Percentiles rank a stretch among this genome's conserved stretches.
Conservation (phyloP, 169 alveolate species). For the Plasmodium gonderi region DNA sequence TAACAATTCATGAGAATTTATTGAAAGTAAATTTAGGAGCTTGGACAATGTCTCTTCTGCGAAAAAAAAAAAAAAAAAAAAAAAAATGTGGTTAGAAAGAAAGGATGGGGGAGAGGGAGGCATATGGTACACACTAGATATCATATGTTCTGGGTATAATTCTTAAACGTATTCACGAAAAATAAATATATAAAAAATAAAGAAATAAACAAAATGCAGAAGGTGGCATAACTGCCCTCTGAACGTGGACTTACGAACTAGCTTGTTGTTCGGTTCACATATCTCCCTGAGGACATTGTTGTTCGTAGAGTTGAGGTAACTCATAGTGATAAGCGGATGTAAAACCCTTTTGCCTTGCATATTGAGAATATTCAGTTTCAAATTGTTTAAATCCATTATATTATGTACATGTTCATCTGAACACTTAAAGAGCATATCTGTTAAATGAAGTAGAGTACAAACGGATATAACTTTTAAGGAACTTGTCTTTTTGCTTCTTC, state of each 20-base stretch:
- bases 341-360: constrained; percentile 38
- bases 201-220: neutral
- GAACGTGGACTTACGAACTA: constrained; percentile 11
- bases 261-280: constrained; percentile 12
- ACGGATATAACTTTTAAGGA: constrained; percentile 20
- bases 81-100: neutral
- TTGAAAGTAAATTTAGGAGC: constrained; percentile 12
- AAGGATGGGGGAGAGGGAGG: neutral
- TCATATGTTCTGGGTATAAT: no score
- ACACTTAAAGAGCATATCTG: constrained; percentile 24
- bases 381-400: neutral
- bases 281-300: constrained; percentile 14
- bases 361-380: constrained; percentile 34
- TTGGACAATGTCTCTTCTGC: constrained; percentile 43
- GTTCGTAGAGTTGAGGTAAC: neutral
- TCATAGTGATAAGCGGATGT: neutral
- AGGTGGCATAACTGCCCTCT: neutral
- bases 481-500: constrained; percentile 19
- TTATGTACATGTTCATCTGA: constrained; percentile 4
- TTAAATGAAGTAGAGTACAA: constrained; percentile 60
- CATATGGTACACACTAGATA: neutral
- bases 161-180: no score
- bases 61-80: neutral
- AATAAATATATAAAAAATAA: neutral
- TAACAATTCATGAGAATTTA: constrained; percentile 18